These are phyloP conservation scores for Allomyces arbusculus DNA, from an alignment of 192 early-diverging fungal species.

Conservation along the genomic window DNA sequence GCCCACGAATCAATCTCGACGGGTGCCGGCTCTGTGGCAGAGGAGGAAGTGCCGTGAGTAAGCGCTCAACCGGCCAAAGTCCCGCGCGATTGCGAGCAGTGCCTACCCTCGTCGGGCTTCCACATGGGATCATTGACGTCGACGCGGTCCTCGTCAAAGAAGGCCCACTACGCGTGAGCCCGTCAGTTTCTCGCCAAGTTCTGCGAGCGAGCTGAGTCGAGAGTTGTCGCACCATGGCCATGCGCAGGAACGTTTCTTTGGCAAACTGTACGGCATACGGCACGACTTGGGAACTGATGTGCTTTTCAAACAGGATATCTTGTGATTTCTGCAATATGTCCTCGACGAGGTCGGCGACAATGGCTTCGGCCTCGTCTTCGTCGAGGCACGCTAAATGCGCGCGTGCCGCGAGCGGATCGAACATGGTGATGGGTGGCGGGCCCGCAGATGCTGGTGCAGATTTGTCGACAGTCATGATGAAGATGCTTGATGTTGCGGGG, in stretches of 20 bases:
- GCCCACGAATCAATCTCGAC: conserved; percentile 9
- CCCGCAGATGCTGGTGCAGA: not conserved
- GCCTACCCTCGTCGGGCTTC: conserved; percentile 23
- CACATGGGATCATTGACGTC: conserved; percentile 18
- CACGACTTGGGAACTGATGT: conserved; percentile 31
- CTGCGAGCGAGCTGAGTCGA: too few relatives aligned
- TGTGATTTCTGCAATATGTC: conserved; percentile 19
- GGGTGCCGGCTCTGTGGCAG: not conserved
- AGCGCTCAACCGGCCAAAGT: not conserved
- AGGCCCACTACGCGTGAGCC: conserved; percentile 16
- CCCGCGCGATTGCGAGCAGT: not conserved
- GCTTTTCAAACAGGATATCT: conserved; percentile 34
- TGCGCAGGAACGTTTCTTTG: conserved; percentile 16
- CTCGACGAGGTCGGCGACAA: conserved; percentile 20
- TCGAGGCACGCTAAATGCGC: conserved; percentile 2
- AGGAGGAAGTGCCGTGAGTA: not conserved
- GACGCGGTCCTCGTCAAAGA: conserved; percentile 22
- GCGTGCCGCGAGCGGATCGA: not conserved
- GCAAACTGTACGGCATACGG: conserved; percentile 31
- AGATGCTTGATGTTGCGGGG: not conserved
- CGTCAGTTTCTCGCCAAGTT: not conserved
- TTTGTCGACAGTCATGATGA: not conserved
- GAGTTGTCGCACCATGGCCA: conserved; percentile 7
- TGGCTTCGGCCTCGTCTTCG: conserved; percentile 17
- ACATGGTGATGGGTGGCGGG: not conserved